These are phyloP conservation scores for Neurospora terricola DNA, from an alignment of 495 filamentous ascomycete genomes.

Conservation along the genomic window DNA sequence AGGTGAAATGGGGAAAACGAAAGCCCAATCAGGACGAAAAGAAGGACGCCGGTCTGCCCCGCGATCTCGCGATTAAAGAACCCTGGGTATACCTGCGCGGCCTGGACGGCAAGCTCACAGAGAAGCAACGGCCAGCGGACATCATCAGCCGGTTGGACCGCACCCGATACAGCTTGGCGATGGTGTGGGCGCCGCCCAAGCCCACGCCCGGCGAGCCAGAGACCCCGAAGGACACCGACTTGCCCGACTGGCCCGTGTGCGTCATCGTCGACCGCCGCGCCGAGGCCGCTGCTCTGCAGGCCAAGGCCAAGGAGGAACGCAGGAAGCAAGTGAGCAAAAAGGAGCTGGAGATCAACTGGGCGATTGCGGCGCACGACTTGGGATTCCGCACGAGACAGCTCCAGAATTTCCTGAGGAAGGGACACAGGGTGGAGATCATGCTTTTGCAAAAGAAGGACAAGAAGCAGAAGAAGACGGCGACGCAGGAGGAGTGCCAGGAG, in stretches of 20 bases:
- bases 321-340: constrained; percentile 35
- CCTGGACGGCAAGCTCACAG: constrained; percentile 36
- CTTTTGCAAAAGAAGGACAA: constrained; percentile 34
- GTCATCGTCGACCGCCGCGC: constrained; percentile 44
- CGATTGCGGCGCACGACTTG: constrained; percentile 60
- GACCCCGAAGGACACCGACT: background rate
- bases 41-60: background rate
- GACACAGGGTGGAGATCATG: constrained; percentile 51
- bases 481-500: constrained; percentile 24
- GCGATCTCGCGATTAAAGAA: background rate
- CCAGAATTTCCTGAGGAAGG: constrained; percentile 52
- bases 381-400: constrained; percentile 49
- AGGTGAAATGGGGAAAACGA: background rate
- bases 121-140: constrained; percentile 28
- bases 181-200: constrained; percentile 36
- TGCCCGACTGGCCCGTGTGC: constrained; percentile 45
- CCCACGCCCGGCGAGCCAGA: background rate
- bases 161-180: constrained; percentile 43
- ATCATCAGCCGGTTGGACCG: constrained; percentile 42
- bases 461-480: constrained; percentile 19
- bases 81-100: constrained; percentile 37
- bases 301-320: constrained; percentile 17
- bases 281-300: constrained; percentile 12
- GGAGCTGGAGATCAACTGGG: constrained; percentile 78
- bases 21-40: background rate